Evolutionary conservation across 164 flowering plant genomes (phyloP), one percentile per base, ranked within the genome.

Genomic region (Vitis cinerea): DNA sequence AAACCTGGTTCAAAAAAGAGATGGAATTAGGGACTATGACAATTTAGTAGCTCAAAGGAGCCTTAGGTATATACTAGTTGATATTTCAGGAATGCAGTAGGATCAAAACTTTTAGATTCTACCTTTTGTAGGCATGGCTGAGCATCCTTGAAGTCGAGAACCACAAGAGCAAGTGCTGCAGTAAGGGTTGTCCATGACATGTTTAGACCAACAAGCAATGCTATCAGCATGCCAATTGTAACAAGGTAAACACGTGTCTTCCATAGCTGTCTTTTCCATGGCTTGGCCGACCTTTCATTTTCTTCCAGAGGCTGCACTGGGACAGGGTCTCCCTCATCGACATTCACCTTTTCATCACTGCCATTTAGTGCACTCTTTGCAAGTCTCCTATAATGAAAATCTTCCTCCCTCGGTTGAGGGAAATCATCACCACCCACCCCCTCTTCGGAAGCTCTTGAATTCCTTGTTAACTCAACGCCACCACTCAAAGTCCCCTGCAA

Each of bases 131-230:
- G 77, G 65, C 75, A 64, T 15, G 87, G 87, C 5, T 75, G 74
- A 4, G 90, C 88, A 76, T 87, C 90, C 72, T 87, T 87, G 78
- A 87, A 87, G 78, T 85, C 87, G 65, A 87, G 85, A 73, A 85
- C 90, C 53, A 85, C 79, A 65, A 87, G 88, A 61, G 83, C 86
- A 12, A 87, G 81, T 3, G 90, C 86, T 50, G 88, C 86, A 56
- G 86, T 83, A 27, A 87, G 72, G 4, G 90, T 85, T 14, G 87
- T 78, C 90, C 90, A 87, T 63, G 90, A 85, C 88, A 87, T 87
- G 67, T 87, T 83, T 17, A 87, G 71, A 68, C 88, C 90, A 74
- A 70, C 64, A 16, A 87, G 71, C 71, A 87, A 64, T 8, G 87
- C 52, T 68, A 87, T 31, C 50, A 87, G 66, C 90, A 85, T 87